phyloP scores from a whole-genome alignment of 768 basidiomycete genomes.

The Calocybe cyanea region DNA sequence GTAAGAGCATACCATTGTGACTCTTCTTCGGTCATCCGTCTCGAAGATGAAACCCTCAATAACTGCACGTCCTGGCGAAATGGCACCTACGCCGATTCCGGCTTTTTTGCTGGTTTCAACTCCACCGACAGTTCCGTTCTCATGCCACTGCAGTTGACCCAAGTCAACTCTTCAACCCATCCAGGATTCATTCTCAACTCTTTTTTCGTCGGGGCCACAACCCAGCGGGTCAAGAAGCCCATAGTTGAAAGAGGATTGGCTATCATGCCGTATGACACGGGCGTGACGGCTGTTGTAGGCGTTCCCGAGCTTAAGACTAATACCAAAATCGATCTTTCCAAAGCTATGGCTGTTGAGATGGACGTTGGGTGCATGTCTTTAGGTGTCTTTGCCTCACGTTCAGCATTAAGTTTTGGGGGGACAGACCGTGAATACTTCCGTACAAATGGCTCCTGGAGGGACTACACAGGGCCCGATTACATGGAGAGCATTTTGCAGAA shows the following conservation, averaged over 20 bases:
- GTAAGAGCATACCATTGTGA: slow-evolving; percentile 15
- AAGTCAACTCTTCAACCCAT: background rate
- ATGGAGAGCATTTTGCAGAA: slow-evolving; percentile 14
- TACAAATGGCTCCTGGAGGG: slow-evolving; percentile 14
- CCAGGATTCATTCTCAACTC: slow-evolving; percentile 9
- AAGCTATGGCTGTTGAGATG: slow-evolving; percentile 18
- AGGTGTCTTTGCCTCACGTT: slow-evolving; percentile 4
- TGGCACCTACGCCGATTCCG: slow-evolving; percentile 18
- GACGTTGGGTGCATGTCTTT: slow-evolving; percentile 13
- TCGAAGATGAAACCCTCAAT: slow-evolving; percentile 10
- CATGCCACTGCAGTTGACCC: slow-evolving; percentile 15
- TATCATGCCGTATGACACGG: slow-evolving; percentile 13
- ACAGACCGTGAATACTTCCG: slow-evolving; percentile 1
- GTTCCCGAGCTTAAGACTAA: slow-evolving; percentile 14
- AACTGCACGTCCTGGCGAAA: slow-evolving; percentile 20
- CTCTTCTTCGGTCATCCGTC: background rate
- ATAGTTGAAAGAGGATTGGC: slow-evolving; percentile 15
- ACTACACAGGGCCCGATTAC: slow-evolving; percentile 20
- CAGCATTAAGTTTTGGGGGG: background rate
- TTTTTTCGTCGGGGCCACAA: slow-evolving; percentile 16
- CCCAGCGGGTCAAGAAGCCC: slow-evolving; percentile 2
- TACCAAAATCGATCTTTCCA: slow-evolving; percentile 11
- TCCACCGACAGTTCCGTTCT: slow-evolving; percentile 21
- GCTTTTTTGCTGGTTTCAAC: slow-evolving; percentile 16
- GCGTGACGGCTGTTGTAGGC: slow-evolving; percentile 14